Conservation (phyloP, 1,284 basidiomycete genomes). For the Schizopora paradoxa region DNA sequence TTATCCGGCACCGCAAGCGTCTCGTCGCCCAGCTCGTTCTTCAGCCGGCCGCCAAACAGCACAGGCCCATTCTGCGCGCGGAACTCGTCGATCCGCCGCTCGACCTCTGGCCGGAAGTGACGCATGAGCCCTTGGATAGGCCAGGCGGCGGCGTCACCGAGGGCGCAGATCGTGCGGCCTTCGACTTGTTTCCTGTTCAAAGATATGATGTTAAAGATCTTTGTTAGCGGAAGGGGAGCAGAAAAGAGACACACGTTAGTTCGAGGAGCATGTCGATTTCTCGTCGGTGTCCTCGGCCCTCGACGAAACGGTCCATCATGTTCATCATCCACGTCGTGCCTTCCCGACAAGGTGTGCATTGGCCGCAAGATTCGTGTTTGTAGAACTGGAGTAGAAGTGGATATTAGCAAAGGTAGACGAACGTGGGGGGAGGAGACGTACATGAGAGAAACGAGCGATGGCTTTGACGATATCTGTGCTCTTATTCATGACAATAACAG, state of each 20-base stretch:
- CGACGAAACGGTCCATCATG: conserved; percentile 93
- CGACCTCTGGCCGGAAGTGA: conserved; percentile 94
- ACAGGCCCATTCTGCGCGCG: conserved; percentile 78
- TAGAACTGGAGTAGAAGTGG: conserved; percentile 59
- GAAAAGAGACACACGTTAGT: conserved; percentile 58
- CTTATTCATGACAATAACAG: conserved; percentile 99
- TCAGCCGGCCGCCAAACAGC: conserved; percentile 82
- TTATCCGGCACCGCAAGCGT: conserved; percentile 78
- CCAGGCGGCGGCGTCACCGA: conserved; percentile 98
- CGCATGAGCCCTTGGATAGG: conserved; percentile 96
- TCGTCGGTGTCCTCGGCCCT: conserved; percentile 83
- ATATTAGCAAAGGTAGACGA: neutral
- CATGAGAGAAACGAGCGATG: conserved; percentile 89
- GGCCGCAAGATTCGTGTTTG: conserved; percentile 98
- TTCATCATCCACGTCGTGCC: conserved; percentile 99
- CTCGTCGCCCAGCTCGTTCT: conserved; percentile 61
- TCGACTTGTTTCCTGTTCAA: conserved; percentile 86
- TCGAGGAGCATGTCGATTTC: conserved; percentile 98
- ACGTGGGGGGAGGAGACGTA: conserved; percentile 27
- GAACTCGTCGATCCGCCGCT: conserved; percentile 80
- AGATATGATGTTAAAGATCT: conserved; percentile 20
- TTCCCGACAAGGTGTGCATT: conserved; percentile 95
- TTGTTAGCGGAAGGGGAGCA: neutral
- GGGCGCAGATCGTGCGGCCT: conserved; percentile 92
- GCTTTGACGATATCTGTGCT: conserved; percentile 90